Conservation (phyloP, 2,329 filamentous ascomycete species). For the Simplicillium sp. region DNA sequence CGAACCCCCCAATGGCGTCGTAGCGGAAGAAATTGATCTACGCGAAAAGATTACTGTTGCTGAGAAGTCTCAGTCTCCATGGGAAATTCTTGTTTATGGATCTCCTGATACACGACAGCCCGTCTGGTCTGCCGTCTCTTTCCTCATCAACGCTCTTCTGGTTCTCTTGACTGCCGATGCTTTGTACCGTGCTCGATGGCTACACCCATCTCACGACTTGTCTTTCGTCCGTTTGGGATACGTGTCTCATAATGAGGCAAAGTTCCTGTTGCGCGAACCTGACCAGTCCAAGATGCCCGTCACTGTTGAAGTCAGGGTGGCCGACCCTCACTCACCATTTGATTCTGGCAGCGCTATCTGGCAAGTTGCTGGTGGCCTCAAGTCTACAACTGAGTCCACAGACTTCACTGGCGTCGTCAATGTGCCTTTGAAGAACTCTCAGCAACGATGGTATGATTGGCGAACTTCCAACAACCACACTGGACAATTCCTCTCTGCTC, state of each 20-base stretch:
- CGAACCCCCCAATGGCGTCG: constrained; percentile 19
- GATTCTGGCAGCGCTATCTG: constrained; percentile 45
- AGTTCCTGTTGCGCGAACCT: constrained; percentile 77
- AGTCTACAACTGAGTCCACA: constrained; percentile 61
- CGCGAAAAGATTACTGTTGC: constrained; percentile 52
- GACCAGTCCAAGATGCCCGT: constrained; percentile 65
- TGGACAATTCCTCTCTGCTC: constrained; percentile 72
- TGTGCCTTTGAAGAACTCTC: constrained; percentile 52
- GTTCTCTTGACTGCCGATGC: constrained; percentile 67
- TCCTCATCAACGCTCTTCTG: constrained; percentile 62
- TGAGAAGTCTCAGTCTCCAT: constrained; percentile 43
- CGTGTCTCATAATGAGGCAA: constrained; percentile 71
- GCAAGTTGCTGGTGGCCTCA: constrained; percentile 56
- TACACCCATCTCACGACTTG: constrained; percentile 63
- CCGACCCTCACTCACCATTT: constrained; percentile 38
- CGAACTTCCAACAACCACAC: constrained; percentile 77
- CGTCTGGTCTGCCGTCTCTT: constrained; percentile 55
- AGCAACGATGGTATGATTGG: constrained; percentile 75
- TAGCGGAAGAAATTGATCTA: constrained; percentile 46
- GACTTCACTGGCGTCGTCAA: constrained; percentile 72
- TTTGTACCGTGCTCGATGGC: constrained; percentile 61
- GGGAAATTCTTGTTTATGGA: constrained; percentile 65
- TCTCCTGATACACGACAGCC: constrained; percentile 63
- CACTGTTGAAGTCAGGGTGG: constrained; percentile 55
- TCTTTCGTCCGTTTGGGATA: constrained; percentile 84